phyloP scores from a whole-genome alignment of 2,329 filamentous ascomycete species.

The Cercospora beticola region DNA sequence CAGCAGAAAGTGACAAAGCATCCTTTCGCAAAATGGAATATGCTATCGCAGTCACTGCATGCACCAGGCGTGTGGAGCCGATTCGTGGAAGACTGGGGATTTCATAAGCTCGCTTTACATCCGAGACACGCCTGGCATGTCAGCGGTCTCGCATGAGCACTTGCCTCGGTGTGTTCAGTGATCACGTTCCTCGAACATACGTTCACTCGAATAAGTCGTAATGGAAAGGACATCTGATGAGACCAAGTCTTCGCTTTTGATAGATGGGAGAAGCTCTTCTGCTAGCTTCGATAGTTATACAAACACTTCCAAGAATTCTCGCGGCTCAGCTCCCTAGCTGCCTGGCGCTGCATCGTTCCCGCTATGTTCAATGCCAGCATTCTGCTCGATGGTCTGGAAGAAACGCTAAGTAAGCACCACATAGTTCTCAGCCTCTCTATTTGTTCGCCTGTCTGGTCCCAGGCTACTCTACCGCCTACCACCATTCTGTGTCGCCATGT shows the following conservation, averaged over 20 bases:
- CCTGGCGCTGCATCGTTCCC: not conserved
- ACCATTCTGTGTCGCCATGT: conserved; percentile 22
- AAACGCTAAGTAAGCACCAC: not conserved
- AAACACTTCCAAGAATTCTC: not conserved
- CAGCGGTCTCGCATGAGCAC: not conserved
- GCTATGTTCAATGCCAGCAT: not conserved
- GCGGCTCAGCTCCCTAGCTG: not conserved
- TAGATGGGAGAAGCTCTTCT: not conserved
- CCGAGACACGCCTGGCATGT: not conserved
- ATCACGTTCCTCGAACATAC: not conserved
- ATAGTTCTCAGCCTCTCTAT: not conserved
- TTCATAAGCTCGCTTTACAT: not conserved
- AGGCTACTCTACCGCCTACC: not conserved
- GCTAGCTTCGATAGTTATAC: not conserved
- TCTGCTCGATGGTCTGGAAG: not conserved
- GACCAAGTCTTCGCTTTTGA: not conserved
- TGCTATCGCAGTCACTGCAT: not conserved
- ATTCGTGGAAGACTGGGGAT: too few species aligned
- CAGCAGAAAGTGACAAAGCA: not conserved
- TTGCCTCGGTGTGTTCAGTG: not conserved
- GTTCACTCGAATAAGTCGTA: too few species aligned
- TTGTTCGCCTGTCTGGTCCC: not conserved
- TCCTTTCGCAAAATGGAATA: not conserved
- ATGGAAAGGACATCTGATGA: too few species aligned
- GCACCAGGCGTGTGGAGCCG: not conserved